These are phyloP conservation scores for Lipomyces sp. DNA, from an alignment of 805 yeast species.

Conservation along the genomic window DNA sequence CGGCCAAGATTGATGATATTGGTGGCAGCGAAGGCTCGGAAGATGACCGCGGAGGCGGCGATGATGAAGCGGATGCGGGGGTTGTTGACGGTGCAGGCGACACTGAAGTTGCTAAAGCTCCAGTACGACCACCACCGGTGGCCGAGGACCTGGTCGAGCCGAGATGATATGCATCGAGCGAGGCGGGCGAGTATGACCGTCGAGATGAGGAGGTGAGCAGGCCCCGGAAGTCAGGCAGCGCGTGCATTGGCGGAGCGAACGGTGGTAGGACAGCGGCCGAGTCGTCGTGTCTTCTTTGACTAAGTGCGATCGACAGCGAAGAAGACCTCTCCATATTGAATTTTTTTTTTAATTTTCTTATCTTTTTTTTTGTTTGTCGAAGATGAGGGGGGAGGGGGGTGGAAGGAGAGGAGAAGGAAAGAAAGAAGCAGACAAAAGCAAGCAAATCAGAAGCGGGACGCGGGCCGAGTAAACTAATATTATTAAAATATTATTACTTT, in stretches of 20 bases:
- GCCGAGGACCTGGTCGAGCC: constrained; percentile 18
- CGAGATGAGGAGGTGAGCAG: neutral
- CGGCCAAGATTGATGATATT: constrained; percentile 9
- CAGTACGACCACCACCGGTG: too few species aligned
- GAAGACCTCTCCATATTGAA: constrained; percentile 9
- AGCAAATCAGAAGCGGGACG: neutral
- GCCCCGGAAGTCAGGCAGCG: constrained; percentile 6
- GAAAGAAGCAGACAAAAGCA: neutral
- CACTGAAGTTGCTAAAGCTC: neutral
- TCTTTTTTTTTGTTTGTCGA: too few species aligned
- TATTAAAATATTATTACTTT: too few species aligned
- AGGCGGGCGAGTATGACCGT: constrained; percentile 25
- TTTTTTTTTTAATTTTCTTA: too few species aligned
- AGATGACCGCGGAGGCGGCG: neutral
- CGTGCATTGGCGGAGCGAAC: neutral
- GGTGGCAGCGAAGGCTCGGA: constrained; percentile 13
- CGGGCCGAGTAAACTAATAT: neutral
- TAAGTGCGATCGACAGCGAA: constrained; percentile 5
- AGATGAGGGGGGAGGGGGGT: neutral
- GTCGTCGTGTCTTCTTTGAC: neutral
- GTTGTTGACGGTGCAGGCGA: constrained; percentile 8
- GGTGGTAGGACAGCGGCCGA: neutral
- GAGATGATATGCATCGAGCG: constrained; percentile 30
- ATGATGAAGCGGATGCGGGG: neutral
- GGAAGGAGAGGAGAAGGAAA: neutral